Evolutionary conservation across 106 monocot genomes (phyloP), one percentile per base, ranked within the genome.

Genomic region (Dendrobium nobile): DNA sequence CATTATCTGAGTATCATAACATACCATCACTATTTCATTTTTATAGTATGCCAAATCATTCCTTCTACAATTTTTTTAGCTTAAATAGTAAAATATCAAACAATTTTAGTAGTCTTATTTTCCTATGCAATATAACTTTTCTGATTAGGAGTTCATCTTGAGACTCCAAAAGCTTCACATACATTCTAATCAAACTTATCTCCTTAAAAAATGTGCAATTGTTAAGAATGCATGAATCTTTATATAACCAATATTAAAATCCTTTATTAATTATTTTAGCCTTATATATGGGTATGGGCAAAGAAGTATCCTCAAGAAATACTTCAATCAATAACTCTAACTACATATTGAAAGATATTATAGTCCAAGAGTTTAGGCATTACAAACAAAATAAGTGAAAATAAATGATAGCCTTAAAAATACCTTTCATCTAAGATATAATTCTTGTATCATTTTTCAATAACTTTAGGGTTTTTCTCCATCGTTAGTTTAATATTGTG

Each of bases 161-260:
- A 78, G n/a, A 17, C 7, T 18, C 48, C 48, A 54, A 44, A 72
- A 5, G 18, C 31, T 10, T 11, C 5, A 20, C 44, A 70, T 73
- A 37, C 33, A 13, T 37, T 5, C 4, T 18, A n/a, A 10, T 55
- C 16, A 9, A 7, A 54, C 9, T 19, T 47, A 15, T 47, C 24
- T 18, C 43, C 61, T 26, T 26, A 67, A 26, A 68, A 4, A 80
- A 47, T 4, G 44, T 45, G 47, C 2, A 78, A 56, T 78, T 54
- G 68, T 80, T 80, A 9, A 9, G 11, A 17, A 80, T 47, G 67
- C 67, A 67, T 65, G 20, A 24, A 80, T 80, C 31, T 65, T 65
- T 15, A 27, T 13, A 42, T 47, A 67, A 9, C 44, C 43, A 26
- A 79, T 18, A 1, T 24, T 45, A 8, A 47, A 77, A 1, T 77